These are phyloP conservation scores for Urochloa ruziziensis DNA, from an alignment of 176 grass and related monocot genomes.

Conservation along the genomic window DNA sequence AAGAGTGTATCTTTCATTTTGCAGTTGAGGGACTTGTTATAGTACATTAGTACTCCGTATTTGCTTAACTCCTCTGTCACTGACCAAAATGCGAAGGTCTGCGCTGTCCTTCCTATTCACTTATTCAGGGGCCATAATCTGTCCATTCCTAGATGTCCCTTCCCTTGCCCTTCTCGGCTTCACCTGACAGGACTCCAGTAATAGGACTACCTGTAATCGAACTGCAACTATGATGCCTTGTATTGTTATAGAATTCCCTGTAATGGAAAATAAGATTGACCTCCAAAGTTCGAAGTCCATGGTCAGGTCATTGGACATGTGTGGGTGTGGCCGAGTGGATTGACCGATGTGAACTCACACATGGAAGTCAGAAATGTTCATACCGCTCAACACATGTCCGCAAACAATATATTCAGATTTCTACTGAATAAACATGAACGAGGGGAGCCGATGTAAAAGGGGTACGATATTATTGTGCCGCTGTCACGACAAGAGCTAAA, in stretches of 20 bases:
- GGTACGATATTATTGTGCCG: background rate
- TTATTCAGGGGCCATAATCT: background rate
- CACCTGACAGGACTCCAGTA: background rate
- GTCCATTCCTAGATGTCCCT: background rate
- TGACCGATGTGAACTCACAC: background rate
- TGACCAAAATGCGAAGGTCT: background rate
- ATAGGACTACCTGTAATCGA: too few relatives aligned
- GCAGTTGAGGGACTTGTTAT: background rate
- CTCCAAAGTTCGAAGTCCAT: too few relatives aligned
- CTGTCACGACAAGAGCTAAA: background rate
- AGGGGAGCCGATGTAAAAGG: background rate
- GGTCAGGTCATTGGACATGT: too few relatives aligned
- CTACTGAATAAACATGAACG: background rate
- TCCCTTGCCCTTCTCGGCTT: background rate
- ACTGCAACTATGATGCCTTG: too few relatives aligned
- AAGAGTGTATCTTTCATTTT: background rate
- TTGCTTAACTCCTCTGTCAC: background rate
- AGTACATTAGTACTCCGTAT: too few relatives aligned
- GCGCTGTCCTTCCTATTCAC: too few relatives aligned
- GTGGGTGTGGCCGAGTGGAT: too few relatives aligned
- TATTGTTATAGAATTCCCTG: too few relatives aligned
- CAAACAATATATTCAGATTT: background rate
- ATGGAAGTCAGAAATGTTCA: slow-evolving; percentile 8
- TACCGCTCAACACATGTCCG: background rate
- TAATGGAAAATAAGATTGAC: too few relatives aligned